phyloP scores from a whole-genome alignment of 2,329 filamentous ascomycete species.

The Fusarium graminum region DNA sequence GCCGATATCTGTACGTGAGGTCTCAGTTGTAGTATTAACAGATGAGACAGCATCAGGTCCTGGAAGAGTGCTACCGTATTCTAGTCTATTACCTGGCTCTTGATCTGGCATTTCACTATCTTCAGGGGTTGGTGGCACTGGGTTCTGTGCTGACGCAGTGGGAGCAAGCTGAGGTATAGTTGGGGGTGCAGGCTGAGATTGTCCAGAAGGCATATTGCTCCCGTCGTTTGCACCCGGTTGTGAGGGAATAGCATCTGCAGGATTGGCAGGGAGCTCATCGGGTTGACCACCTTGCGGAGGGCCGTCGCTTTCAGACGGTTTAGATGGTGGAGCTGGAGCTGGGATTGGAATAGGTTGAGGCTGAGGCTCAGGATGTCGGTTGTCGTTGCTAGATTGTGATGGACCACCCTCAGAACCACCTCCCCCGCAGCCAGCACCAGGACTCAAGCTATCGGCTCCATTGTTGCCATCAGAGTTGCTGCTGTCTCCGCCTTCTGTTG shows the following conservation, averaged over 20 bases:
- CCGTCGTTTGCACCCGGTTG: neutral
- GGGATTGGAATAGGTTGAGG: neutral
- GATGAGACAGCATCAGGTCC: neutral
- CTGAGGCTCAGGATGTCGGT: neutral
- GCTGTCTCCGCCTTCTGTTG: neutral
- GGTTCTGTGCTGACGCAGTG: conserved; percentile 1
- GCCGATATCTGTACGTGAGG: neutral
- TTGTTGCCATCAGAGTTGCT: neutral
- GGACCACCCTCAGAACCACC: neutral
- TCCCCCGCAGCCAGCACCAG: conserved; percentile 1
- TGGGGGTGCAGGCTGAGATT: conserved; percentile 10
- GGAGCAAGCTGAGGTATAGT: neutral
- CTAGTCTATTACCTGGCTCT: neutral
- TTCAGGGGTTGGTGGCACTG: conserved; percentile 1
- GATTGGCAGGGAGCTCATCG: neutral
- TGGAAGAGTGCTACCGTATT: conserved; percentile 7
- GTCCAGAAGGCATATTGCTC: conserved; percentile 5
- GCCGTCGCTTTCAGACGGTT: neutral
- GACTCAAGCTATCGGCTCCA: neutral
- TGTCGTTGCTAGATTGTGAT: neutral
- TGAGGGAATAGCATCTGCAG: neutral
- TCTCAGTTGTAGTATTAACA: neutral
- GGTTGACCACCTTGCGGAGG: conserved; percentile 4
- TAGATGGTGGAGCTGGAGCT: neutral
- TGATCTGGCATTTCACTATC: neutral